phyloP scores from a whole-genome alignment of 352 stramenopile genomes.

The Stephanocyclus meneghinianus region DNA sequence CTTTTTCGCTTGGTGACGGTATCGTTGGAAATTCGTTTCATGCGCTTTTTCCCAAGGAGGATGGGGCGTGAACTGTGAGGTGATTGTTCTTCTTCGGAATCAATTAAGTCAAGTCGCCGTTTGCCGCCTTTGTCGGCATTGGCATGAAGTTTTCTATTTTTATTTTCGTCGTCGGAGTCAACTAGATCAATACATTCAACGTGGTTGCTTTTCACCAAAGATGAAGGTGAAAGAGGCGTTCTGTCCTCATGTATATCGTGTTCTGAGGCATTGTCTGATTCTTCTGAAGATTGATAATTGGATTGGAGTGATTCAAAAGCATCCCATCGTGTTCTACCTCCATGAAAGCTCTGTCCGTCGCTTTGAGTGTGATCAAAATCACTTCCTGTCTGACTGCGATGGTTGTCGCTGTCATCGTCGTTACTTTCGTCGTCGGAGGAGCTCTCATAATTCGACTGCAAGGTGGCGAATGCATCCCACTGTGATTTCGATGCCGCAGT shows the following conservation, averaged over 20 bases:
- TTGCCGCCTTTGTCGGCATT: background rate
- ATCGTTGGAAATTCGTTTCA: background rate
- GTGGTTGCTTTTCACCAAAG: background rate
- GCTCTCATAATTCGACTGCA: slow-evolving; percentile 22
- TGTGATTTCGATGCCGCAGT: background rate
- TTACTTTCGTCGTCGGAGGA: background rate
- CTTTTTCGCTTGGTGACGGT: background rate
- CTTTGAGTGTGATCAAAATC: background rate
- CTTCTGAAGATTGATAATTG: slow-evolving; percentile 42
- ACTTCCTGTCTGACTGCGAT: background rate
- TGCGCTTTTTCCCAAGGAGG: background rate
- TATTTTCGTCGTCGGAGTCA: slow-evolving; percentile 31
- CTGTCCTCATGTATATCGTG: background rate
- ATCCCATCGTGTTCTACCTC: slow-evolving; percentile 19
- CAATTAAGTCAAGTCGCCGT: background rate
- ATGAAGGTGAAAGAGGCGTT: background rate
- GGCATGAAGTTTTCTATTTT: slow-evolving; percentile 1
- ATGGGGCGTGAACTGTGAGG: background rate
- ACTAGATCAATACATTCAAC: slow-evolving; percentile 48
- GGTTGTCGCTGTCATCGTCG: background rate
- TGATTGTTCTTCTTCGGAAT: background rate
- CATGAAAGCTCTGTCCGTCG: background rate
- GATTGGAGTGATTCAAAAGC: slow-evolving; percentile 41
- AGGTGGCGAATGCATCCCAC: slow-evolving; percentile 32
- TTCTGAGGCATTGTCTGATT: background rate